These are phyloP conservation scores for Beauveria sp. DNA, from an alignment of 2,329 filamentous ascomycete species.

Conservation along the genomic window DNA sequence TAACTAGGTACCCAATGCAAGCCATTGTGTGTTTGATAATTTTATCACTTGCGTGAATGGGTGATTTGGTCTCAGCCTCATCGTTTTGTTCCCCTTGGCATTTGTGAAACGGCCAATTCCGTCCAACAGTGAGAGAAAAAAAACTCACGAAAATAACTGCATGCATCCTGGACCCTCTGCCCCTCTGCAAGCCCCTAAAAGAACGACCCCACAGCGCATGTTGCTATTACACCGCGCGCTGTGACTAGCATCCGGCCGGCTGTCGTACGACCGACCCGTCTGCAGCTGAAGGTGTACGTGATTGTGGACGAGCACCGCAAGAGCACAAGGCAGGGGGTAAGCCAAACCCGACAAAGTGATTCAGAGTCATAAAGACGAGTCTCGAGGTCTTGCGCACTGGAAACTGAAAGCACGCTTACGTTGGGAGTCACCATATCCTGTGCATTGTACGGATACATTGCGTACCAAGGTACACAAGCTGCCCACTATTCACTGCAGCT, in stretches of 20 bases:
- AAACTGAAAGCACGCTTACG: too few relatives aligned
- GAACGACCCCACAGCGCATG: neutral
- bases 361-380: too few relatives aligned
- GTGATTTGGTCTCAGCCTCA: too few relatives aligned
- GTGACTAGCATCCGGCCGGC: neutral
- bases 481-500: neutral
- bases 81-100: too few relatives aligned
- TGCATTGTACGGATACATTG: too few relatives aligned
- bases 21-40: neutral
- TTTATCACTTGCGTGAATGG: neutral
- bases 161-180: neutral
- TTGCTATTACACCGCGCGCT: neutral
- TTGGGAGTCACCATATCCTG: too few relatives aligned
- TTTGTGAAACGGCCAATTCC: too few relatives aligned
- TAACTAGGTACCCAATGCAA: neutral
- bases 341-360: too few relatives aligned
- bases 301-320: too few relatives aligned
- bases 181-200: neutral
- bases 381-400: too few relatives aligned
- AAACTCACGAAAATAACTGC: neutral
- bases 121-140: neutral
- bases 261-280: neutral
- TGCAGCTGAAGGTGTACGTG: neutral
- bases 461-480: too few relatives aligned
- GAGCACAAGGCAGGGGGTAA: too few relatives aligned